These are phyloP conservation scores for Neotropicomus parvogracilis DNA, from an alignment of 1,284 basidiomycete species.

Conservation along the genomic window DNA sequence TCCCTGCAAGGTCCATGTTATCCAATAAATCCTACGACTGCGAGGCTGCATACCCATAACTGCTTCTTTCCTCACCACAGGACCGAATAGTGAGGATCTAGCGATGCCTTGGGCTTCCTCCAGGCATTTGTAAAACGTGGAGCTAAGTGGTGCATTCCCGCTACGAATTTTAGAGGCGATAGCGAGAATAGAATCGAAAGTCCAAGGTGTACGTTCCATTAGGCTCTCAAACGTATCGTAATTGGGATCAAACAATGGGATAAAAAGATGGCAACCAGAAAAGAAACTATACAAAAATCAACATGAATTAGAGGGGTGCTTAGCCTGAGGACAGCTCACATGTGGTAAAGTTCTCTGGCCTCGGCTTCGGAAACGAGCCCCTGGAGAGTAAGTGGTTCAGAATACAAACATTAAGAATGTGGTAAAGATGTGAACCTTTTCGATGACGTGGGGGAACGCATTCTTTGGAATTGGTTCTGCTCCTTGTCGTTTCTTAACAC, in stretches of 20 bases:
- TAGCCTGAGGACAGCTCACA: conserved; percentile 43
- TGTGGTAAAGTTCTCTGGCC: conserved; percentile 78
- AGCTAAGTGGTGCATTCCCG: conserved; percentile 78
- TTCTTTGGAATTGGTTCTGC: conserved; percentile 84
- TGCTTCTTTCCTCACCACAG: conserved; percentile 89
- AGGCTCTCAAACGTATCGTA: conserved; percentile 90
- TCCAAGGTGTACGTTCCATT: conserved; percentile 89
- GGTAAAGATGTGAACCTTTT: conserved; percentile 51
- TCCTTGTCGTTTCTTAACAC: conserved; percentile 83
- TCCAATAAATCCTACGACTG: conserved; percentile 1
- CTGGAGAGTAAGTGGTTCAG: conserved; percentile 35
- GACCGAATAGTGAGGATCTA: conserved; percentile 86
- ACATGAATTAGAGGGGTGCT: conserved; percentile 5
- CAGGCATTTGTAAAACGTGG: conserved; percentile 85
- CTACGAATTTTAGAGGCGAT: conserved; percentile 89
- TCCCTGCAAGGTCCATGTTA: conserved; percentile 47
- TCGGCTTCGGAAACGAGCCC: conserved; percentile 74
- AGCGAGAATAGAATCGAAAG: conserved; percentile 86
- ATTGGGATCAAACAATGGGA: conserved; percentile 85
- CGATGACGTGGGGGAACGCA: conserved; percentile 79
- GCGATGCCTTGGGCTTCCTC: conserved; percentile 95
- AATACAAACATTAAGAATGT: conserved; percentile 3
- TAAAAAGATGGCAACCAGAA: conserved; percentile 91
- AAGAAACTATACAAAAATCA: conserved; percentile 70
- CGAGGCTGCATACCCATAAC: conserved; percentile 66